Base-by-base conservation (phyloP, 2,329 filamentous ascomycete species). In the Xylariaceae sp. region DNA sequence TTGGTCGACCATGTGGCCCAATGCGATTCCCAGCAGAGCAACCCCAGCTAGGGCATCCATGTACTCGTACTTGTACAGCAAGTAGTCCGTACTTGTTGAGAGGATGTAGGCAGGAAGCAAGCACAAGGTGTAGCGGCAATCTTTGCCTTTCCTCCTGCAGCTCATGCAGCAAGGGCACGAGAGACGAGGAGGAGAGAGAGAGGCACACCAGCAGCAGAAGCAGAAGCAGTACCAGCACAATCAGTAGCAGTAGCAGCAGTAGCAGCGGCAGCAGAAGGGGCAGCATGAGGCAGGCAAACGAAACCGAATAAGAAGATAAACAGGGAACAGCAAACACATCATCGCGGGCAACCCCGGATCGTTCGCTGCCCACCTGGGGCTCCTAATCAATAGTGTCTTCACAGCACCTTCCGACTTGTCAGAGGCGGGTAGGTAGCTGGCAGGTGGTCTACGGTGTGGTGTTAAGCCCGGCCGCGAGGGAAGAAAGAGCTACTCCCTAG, bases 41-140 rank as follows among this genome's bases (percentile, higher is more conserved):
- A 67, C 64, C 65, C 68, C 64, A 65, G 65, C 67, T 68, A 68
- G 68, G 67, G 66, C 56, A 63, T 64, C 66, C 13, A 42, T 10
- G 37, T 42, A 42, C 37, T 42, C 13, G 42, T 63, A 64, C 61
- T 56, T 60, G 60, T 64, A 53, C 57, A 51, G 56, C 60, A 60
- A 58, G 62, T 61, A 30, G 23, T 30, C 23, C 23, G 23, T 30
- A 61, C 55, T 55, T 59, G 37, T 59, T 55, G 50, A 53, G 61
- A 67, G 63, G 59, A 63, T 66, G 65, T 62, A 61, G 23, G 23
- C 23, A 30, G 58, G 61, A 62, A 62, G 61, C 49, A 64, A 48
- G 47, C 47, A 49, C 59, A 67, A 67, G 65, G 68, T 68, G 69
- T 68, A 70, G 67, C 69, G 70, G 67, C 64, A 70, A 71, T 71